phyloP scores from a whole-genome alignment of 495 filamentous ascomycete species.

The Penicillium robsamsonii region DNA sequence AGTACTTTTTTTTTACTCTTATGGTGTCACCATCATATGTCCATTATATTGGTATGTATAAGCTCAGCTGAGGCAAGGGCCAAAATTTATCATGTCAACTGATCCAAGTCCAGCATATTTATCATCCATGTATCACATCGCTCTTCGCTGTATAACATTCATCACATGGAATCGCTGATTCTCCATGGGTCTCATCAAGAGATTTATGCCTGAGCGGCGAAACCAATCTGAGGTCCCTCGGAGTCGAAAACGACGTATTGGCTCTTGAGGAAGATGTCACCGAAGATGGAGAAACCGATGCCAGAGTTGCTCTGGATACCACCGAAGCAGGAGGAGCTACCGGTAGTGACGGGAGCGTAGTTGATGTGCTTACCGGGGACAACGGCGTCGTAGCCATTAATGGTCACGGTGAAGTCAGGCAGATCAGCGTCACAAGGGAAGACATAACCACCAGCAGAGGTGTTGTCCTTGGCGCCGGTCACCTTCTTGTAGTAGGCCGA shows the following conservation, averaged over 20 bases:
- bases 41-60: slow-evolving; percentile 22
- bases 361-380: slow-evolving; percentile 46
- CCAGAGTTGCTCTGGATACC: slow-evolving; percentile 62
- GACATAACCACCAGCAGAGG: slow-evolving; percentile 58
- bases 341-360: slow-evolving; percentile 40
- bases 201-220: slow-evolving; percentile 49
- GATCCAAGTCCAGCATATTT: slow-evolving; percentile 14
- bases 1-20: not conserved
- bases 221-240: slow-evolving; percentile 55
- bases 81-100: slow-evolving; percentile 15
- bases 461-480: slow-evolving; percentile 45
- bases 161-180: not conserved
- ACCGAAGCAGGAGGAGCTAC: slow-evolving; percentile 58
- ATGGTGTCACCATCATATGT: slow-evolving; percentile 16
- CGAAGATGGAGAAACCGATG: slow-evolving; percentile 67
- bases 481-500: slow-evolving; percentile 63
- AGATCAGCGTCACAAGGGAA: slow-evolving; percentile 63
- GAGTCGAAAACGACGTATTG: slow-evolving; percentile 76
- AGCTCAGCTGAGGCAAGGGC: slow-evolving; percentile 22
- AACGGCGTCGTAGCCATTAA: slow-evolving; percentile 47
- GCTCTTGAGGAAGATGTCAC: slow-evolving; percentile 76
- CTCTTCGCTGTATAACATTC: slow-evolving; percentile 7
- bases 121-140: slow-evolving; percentile 5
- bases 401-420: slow-evolving; percentile 60
- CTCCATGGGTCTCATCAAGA: not conserved